Evolutionary conservation across 345 rosid species (phyloP).

Genomic region (Eucalyptus marginata): DNA sequence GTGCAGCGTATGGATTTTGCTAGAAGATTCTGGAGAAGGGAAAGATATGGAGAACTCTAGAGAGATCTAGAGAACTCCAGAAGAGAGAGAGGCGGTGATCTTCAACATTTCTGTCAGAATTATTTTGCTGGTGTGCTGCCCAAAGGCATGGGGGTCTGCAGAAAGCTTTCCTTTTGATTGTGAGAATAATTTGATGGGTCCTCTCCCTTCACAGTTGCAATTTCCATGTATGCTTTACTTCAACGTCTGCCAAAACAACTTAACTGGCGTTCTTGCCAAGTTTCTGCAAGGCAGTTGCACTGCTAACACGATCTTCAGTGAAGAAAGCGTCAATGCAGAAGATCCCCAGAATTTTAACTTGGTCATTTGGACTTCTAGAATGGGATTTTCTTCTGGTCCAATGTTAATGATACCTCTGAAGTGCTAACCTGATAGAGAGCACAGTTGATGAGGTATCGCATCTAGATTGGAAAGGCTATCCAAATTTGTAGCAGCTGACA

Average conservation of each 20-base stretch:
- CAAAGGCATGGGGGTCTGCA: constrained; percentile 19
- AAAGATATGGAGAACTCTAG: no score
- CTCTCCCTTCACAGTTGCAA: constrained; percentile 27
- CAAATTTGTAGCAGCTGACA: constrained; percentile 40
- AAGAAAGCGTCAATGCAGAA: constrained; percentile 6
- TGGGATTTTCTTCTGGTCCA: neutral
- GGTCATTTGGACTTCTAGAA: constrained; percentile 17
- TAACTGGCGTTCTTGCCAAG: constrained; percentile 27
- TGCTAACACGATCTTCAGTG: constrained; percentile 2
- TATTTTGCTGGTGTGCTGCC: constrained; percentile 20
- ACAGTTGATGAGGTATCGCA: constrained; percentile 3
- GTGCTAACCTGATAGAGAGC: constrained; percentile 20
- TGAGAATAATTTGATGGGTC: constrained; percentile 34
- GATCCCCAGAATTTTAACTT: constrained; percentile 7
- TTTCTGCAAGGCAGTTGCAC: constrained; percentile 17
- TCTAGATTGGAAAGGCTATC: constrained; percentile 12
- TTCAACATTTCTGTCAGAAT: no score
- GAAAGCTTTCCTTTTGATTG: constrained; percentile 45
- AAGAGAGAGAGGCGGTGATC: no score
- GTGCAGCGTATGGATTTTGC: no score
- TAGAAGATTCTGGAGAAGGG: no score
- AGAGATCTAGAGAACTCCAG: no score
- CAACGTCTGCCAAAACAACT: constrained; percentile 33
- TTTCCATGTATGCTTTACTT: constrained; percentile 39
- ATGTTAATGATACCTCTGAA: neutral